Percentiles rank a stretch among this genome's conserved stretches.
These are phyloP conservation scores for Beauveria varroae DNA, from an alignment of 2,329 filamentous ascomycete species.

Conservation along the genomic window DNA sequence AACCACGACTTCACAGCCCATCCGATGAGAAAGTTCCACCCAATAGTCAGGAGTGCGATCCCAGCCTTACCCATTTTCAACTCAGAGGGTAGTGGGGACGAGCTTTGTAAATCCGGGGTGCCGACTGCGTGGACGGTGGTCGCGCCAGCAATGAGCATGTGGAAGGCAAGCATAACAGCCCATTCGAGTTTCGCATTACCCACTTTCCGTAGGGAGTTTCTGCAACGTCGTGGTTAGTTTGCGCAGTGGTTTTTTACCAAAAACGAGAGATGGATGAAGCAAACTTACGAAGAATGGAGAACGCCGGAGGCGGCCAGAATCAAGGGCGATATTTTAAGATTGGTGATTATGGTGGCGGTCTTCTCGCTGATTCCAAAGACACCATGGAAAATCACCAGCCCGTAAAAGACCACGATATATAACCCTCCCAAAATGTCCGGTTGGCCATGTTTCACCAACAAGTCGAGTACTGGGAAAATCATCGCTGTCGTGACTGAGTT, in stretches of 20 bases:
- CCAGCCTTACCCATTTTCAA: constrained; percentile 9
- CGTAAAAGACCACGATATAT: constrained; percentile 30
- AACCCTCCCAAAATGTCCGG: constrained; percentile 30
- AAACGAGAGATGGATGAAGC: neutral
- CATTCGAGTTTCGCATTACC: constrained; percentile 5
- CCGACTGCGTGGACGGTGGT: constrained; percentile 5
- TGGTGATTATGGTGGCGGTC: constrained; percentile 27
- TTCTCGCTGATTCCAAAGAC: constrained; percentile 22
- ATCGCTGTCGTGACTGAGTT: constrained; percentile 21
- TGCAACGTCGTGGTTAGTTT: neutral
- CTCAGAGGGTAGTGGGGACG: neutral
- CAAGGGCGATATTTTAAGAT: constrained; percentile 31
- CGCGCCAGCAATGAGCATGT: constrained; percentile 7
- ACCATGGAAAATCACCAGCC: constrained; percentile 27
- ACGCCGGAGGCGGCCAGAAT: constrained; percentile 24
- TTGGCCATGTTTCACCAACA: constrained; percentile 26
- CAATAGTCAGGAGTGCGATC: neutral
- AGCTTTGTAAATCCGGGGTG: constrained; percentile 3
- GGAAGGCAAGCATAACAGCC: neutral
- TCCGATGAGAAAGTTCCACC: neutral
- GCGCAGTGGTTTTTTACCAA: too few species aligned
- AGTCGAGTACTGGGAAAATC: constrained; percentile 22
- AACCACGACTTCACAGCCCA: neutral
- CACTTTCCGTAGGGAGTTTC: neutral
- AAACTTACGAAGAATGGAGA: constrained; percentile 27